phyloP scores from a whole-genome alignment of 805 yeast genomes.

The Myxozyma kluyveri region DNA sequence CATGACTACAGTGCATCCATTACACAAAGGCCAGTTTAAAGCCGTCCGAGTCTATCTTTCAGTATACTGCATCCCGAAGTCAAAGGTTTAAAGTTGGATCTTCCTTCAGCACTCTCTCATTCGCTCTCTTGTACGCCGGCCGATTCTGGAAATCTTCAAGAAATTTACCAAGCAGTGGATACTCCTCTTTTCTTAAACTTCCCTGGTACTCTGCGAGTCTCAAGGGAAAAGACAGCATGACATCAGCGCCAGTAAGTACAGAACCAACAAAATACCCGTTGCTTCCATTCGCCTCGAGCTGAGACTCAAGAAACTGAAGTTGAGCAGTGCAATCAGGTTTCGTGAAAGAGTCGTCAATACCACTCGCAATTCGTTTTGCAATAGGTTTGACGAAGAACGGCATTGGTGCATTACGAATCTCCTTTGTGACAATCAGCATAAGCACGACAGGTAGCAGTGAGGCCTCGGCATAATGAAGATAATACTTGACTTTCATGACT shows the following conservation, averaged over 20 bases:
- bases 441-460: conserved; percentile 53
- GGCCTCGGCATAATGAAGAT: conserved; percentile 59
- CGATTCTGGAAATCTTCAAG: conserved; percentile 30
- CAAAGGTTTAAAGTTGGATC: too few relatives aligned
- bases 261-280: conserved; percentile 65
- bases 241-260: conserved; percentile 59
- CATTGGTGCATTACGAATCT: conserved; percentile 20
- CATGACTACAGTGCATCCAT: too few relatives aligned
- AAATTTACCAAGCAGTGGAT: conserved; percentile 35
- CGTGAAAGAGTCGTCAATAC: conserved; percentile 51
- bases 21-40: too few relatives aligned
- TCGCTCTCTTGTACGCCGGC: conserved; percentile 33
- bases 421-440: conserved; percentile 34
- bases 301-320: conserved; percentile 45
- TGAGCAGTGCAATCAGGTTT: conserved; percentile 46
- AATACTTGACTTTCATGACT: conserved; percentile 49
- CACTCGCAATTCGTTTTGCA: conserved; percentile 45
- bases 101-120: conserved; percentile 8
- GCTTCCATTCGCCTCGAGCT: conserved; percentile 42
- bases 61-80: too few relatives aligned
- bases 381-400: conserved; percentile 50
- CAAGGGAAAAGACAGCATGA: conserved; percentile 52
- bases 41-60: too few relatives aligned
- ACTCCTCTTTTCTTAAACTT: conserved; percentile 23
- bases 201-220: conserved; percentile 12